Base-by-base conservation (phyloP, 176 grass and related monocot genomes). In the Tuctoria greenei region DNA sequence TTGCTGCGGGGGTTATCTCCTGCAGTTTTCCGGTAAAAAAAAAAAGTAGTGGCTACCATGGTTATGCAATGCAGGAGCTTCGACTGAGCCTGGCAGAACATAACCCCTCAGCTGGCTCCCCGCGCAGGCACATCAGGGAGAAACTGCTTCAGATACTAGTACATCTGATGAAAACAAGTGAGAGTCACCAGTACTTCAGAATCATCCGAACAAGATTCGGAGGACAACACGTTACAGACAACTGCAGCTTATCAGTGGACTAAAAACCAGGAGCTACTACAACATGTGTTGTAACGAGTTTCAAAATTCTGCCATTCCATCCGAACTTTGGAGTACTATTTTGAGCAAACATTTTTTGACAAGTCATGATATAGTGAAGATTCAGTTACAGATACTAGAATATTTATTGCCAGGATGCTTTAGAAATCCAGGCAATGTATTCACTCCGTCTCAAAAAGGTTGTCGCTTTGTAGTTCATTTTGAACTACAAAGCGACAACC, bases 61-160 rank as follows among this genome's bases (percentile, higher is more conserved):
- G 17, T 82, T 65, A 71, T 36, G 18, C 34, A 71, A 71, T 69
- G 56, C 62, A 98, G 95, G 89, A 94, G 79, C 76, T 98, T 38
- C 82, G 95, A 28, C 62, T 98, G 52, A 90, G 82, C 61, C 74
- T 73, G 78, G 89, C 95, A 2, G 66, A 79, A 61, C 85, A 76
- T 35, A 83, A 84, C 42, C 84, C 88, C 20, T 20, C 87, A 39
- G 56, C 52, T 57, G 86, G 84, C 65, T 64, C 79, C 69, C 55
- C 6, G 51, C 39, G 9, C 81, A 74, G 64, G 57, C 61, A 68
- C 69, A 68, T 8, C 63, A 75, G 46, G 69, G 83, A 64, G 27
- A 70, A 64, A 70, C 52, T 4, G n/a, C 60, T 50, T 86, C 82
- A 80, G 46, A 65, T 21, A 25, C 45, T n/a, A n/a, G n/a, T n/a